Conservation (phyloP, 768 basidiomycete species). For the Mycena leptocephala region DNA sequence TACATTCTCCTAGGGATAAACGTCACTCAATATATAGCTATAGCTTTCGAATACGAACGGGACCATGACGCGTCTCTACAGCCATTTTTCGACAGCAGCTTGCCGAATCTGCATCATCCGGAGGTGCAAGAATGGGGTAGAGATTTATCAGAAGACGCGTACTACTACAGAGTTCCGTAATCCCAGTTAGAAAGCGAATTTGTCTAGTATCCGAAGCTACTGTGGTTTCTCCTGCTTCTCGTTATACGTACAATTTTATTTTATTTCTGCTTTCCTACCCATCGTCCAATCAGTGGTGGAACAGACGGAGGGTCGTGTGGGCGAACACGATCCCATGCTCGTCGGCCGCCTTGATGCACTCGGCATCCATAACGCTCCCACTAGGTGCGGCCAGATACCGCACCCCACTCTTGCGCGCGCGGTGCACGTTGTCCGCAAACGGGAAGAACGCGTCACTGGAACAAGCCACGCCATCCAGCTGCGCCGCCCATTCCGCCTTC, state of each 20-base stretch:
- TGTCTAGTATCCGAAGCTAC: neutral
- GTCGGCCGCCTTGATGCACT: constrained; percentile 97
- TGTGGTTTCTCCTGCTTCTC: too few species aligned
- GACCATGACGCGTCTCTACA: constrained; percentile 70
- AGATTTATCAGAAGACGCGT: constrained; percentile 68
- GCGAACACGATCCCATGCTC: constrained; percentile 94
- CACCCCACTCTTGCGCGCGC: constrained; percentile 93
- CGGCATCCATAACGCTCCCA: constrained; percentile 97
- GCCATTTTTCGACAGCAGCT: constrained; percentile 85
- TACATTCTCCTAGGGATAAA: neutral
- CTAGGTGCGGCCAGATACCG: constrained; percentile 92
- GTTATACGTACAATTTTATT: constrained; percentile 2
- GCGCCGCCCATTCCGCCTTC: constrained; percentile 79
- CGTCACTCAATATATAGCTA: neutral
- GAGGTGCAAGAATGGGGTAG: constrained; percentile 84
- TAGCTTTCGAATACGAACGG: constrained; percentile 84
- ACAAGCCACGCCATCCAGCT: constrained; percentile 91
- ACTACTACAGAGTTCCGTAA: neutral
- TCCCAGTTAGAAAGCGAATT: neutral
- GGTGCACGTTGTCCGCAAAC: constrained; percentile 97
- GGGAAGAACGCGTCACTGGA: constrained; percentile 99
- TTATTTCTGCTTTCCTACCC: constrained; percentile 3
- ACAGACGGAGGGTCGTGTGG: constrained; percentile 89
- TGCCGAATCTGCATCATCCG: constrained; percentile 80
- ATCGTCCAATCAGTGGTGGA: constrained; percentile 80